phyloP scores from a whole-genome alignment of 495 filamentous ascomycete genomes.

The Tuber magnatum region DNA sequence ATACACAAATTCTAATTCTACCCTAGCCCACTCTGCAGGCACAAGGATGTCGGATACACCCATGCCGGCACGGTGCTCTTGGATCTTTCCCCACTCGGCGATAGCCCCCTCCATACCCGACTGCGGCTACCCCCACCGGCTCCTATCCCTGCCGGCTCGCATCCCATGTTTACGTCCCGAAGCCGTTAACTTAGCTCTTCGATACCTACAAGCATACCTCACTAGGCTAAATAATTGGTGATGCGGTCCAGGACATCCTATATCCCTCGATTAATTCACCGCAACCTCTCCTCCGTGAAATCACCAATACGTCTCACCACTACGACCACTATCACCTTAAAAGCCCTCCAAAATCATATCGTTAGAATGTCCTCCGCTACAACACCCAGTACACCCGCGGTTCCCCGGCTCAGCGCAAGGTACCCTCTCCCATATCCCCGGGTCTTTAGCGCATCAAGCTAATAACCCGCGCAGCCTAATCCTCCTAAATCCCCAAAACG shows the following conservation, averaged over 20 bases:
- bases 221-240: not conserved
- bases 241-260: not conserved
- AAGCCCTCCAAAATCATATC: not conserved
- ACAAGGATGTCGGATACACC: not conserved
- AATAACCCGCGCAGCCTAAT: constrained; percentile 55
- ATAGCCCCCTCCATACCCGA: not conserved
- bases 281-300: not conserved
- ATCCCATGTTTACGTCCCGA: not conserved
- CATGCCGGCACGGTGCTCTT: not conserved
- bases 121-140: not conserved
- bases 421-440: constrained; percentile 13
- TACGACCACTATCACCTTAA: not conserved
- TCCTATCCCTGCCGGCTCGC: not conserved
- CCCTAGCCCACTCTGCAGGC: not conserved
- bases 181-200: not conserved
- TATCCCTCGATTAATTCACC: not conserved
- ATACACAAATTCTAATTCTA: not conserved
- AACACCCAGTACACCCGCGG: constrained; percentile 3
- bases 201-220: not conserved
- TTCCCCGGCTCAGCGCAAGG: constrained; percentile 44
- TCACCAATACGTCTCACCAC: not conserved
- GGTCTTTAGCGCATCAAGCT: constrained; percentile 15
- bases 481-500: constrained; percentile 74
- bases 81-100: not conserved
- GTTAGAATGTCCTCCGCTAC: constrained; percentile 17